Percentiles rank a stretch among this genome's conserved stretches.
Evolutionary conservation across 140 eudicot genomes (phyloP).

Genomic region (Senecio squalidus): DNA sequence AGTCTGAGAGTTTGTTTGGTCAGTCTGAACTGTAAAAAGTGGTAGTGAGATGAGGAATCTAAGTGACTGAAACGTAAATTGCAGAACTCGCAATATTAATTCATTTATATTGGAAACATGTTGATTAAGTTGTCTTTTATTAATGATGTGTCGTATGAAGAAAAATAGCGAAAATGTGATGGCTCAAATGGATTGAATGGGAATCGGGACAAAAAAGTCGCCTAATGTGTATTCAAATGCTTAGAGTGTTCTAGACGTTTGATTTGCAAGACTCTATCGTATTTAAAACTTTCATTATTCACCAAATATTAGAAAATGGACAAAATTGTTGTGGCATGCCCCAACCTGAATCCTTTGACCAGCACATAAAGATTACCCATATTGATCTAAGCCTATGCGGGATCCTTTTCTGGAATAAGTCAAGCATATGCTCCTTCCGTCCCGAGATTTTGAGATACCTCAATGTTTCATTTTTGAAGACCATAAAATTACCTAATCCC

Average conservation of each 20-base stretch:
- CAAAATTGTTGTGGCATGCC: no score
- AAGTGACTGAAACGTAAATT: neutral
- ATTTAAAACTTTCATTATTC: no score
- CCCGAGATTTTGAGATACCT: neutral
- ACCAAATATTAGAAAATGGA: no score
- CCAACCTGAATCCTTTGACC: no score
- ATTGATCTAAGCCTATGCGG: neutral
- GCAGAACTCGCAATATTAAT: neutral
- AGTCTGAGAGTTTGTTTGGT: neutral
- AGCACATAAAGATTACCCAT: neutral
- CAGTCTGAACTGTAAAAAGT: neutral
- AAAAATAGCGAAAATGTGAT: no score
- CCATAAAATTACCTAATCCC: neutral
- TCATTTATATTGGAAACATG: neutral
- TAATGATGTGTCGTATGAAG: no score
- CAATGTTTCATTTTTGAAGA: neutral
- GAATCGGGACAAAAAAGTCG: no score
- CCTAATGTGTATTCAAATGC: neutral
- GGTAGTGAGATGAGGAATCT: neutral
- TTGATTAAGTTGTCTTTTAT: no score
- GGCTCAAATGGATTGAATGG: no score
- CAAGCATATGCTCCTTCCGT: neutral
- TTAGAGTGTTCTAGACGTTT: no score
- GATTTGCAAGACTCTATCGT: no score
- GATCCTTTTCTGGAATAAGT: neutral